Conservation (phyloP, 306 rosid species). For the Sphenostylis stenocarpa region DNA sequence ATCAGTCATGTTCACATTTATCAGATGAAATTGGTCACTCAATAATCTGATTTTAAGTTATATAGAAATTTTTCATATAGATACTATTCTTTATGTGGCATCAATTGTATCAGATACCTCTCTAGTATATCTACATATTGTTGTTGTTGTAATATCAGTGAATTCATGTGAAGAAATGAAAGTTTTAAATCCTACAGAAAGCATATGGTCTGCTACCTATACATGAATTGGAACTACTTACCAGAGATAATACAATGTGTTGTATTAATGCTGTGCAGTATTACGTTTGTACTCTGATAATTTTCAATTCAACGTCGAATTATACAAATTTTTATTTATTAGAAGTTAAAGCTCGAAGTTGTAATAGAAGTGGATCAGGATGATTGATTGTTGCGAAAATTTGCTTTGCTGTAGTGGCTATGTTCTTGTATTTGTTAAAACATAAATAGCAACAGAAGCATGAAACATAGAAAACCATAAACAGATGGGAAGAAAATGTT, state of each 20-base stretch:
- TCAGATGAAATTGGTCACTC: slow-evolving; percentile 46
- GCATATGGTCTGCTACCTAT: slow-evolving; percentile 15
- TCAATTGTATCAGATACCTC: slow-evolving; percentile 45
- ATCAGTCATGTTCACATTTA: slow-evolving; percentile 42
- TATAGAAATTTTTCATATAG: slow-evolving; percentile 51
- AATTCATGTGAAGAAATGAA: slow-evolving; percentile 33
- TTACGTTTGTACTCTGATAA: neutral
- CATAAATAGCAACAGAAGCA: too few relatives aligned
- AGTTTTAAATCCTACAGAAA: slow-evolving; percentile 7
- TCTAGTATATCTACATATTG: neutral
- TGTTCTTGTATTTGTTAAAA: neutral
- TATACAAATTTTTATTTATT: neutral
- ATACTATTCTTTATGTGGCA: slow-evolving; percentile 58
- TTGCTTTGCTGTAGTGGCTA: neutral
- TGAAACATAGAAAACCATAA: too few relatives aligned
- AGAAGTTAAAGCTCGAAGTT: neutral
- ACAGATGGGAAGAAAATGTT: too few relatives aligned
- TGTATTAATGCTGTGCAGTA: neutral
- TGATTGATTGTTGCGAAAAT: neutral
- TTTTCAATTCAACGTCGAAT: neutral
- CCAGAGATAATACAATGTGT: neutral
- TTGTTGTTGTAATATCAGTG: slow-evolving; percentile 24
- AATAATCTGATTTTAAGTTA: slow-evolving; percentile 68
- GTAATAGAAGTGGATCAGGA: neutral
- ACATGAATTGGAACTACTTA: slow-evolving; percentile 11